A percentile compares a stretch with the other conserved stretches of the same genome.
Conservation (phyloP, 2,329 filamentous ascomycete genomes). For the Trichophyton benhamiae region DNA sequence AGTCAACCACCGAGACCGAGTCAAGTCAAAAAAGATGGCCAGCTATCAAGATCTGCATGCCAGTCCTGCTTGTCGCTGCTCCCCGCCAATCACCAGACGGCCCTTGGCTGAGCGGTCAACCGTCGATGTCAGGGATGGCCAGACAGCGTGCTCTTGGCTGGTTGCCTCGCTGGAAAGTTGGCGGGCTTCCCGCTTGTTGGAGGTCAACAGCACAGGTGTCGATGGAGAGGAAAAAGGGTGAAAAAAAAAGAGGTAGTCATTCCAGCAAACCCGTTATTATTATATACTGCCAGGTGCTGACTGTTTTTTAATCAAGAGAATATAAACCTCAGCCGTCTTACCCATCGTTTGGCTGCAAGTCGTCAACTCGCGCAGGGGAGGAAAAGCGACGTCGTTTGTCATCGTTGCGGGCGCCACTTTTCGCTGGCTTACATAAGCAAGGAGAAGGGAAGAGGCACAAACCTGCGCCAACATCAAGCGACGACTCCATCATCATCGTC, state of each 20-base stretch:
- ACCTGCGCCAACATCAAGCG: background rate
- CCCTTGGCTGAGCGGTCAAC: background rate
- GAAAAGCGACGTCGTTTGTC: background rate
- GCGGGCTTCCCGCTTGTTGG: background rate
- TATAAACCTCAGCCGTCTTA: too few species aligned
- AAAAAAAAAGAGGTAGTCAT: too few species aligned
- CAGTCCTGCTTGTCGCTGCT: background rate
- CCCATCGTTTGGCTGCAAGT: too few species aligned
- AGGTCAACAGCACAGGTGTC: too few species aligned
- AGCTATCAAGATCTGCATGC: background rate
- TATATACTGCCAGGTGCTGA: too few species aligned
- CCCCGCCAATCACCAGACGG: background rate
- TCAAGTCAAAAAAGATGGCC: background rate
- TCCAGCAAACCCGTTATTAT: too few species aligned
- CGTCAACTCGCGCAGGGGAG: background rate
- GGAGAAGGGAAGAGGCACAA: background rate
- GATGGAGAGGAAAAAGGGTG: too few species aligned
- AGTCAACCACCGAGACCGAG: too few species aligned
- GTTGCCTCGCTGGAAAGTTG: background rate
- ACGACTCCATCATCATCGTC: background rate
- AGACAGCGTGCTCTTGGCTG: background rate
- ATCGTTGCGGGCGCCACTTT: background rate
- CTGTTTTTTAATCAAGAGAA: too few species aligned
- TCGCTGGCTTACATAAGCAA: background rate
- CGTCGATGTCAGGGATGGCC: background rate